Base-by-base conservation (phyloP, 306 rosid species). In the Vigna trinervia region DNA sequence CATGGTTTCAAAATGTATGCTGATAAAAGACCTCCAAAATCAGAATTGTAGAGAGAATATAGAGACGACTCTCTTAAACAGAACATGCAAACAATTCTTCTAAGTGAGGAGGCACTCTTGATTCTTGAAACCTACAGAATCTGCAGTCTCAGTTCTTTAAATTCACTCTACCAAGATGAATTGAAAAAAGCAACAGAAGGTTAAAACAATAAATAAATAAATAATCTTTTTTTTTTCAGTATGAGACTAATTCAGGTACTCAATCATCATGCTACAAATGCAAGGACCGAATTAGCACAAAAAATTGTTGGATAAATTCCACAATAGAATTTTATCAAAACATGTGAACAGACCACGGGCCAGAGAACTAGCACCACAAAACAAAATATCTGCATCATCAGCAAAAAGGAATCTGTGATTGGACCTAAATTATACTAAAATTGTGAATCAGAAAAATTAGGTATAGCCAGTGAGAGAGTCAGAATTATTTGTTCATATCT, bases 161-260 rank as follows among this genome's bases (percentile, higher is more conserved):
- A 64, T 68, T 53, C 39, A 73, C 45, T 54, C 22, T 5, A 59
- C 19, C 58, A 30, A n/a, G 61, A 53, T 28, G 62, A 64, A 65
- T 53, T 52, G 23, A 79, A 50, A 28, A 30, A 32, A 78, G 20
- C 8, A 43, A 50, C 2, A 54, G 22, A 57, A n/a, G 32, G 50
- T 26, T 7, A 3, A 77, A 52, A 22, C 6, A 36, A 36, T 6
- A 36, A 36, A 36, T 36, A 1, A 36, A 36, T 17, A 52, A 62
- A 19, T 53, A n/a, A 15, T 19, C 20, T 26, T 20, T 9, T 43
- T 4, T 4, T 43, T 4, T 2, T 52, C 20, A 43, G 36, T 43
- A 4, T 1, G 12, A 64, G 9, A 38, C 15, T 36, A 36, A 46
- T 8, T 17, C 28, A 15, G 23, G 11, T 52, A 7, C 58, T 6